A percentile compares a stretch with the other conserved stretches of the same genome.
Evolutionary conservation across 2,329 filamentous ascomycete species (phyloP).

Genomic region (Pyrenochaeta sp.): DNA sequence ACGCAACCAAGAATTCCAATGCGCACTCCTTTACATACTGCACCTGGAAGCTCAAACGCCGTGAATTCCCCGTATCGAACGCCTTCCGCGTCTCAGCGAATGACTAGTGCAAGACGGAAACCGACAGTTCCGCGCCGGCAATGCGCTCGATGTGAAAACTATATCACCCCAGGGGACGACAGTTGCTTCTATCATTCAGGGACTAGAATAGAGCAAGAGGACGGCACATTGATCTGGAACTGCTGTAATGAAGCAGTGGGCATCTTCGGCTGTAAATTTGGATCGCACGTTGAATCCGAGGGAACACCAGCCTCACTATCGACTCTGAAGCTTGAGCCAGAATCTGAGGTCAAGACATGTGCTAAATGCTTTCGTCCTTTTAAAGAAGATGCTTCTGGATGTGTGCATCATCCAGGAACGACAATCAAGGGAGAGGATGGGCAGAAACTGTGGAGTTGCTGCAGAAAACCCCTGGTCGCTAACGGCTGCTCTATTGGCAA

Average conservation of each 20-base stretch:
- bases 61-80: not conserved
- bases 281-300: not conserved
- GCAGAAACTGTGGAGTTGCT: too few relatives aligned
- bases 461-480: not conserved
- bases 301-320: too few relatives aligned
- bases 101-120: not conserved
- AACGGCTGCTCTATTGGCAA: conserved; percentile 14
- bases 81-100: not conserved
- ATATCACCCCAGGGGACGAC: conserved; percentile 7
- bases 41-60: not conserved
- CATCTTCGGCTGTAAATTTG: conserved; percentile 19
- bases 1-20: not conserved
- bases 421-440: not conserved
- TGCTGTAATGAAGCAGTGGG: conserved; percentile 17
- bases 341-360: not conserved
- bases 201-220: not conserved
- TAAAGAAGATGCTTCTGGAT: not conserved
- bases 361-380: not conserved
- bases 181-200: conserved; percentile 29
- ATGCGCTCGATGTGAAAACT: conserved; percentile 23
- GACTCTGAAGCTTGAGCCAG: not conserved
- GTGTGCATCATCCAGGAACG: not conserved
- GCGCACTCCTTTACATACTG: conserved; percentile 1
- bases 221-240: conserved; percentile 5
- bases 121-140: not conserved